A percentile compares a stretch with the other conserved stretches of the same genome.
phyloP scores from a whole-genome alignment of 495 filamentous ascomycete species.

The Penicillium atrosanguineum region DNA sequence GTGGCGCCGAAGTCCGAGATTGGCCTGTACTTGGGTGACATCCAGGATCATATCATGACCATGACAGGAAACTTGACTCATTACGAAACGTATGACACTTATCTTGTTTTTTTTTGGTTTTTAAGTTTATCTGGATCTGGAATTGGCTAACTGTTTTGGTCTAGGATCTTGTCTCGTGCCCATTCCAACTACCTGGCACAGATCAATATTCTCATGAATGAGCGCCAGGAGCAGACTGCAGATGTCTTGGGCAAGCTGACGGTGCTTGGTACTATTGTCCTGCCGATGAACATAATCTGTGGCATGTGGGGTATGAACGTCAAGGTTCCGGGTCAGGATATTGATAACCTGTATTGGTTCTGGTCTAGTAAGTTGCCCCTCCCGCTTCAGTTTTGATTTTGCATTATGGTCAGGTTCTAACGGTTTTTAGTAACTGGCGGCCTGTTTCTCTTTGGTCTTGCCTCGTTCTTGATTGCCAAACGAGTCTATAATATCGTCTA shows the following conservation, averaged over 20 bases:
- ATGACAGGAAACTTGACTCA: slow-evolving; percentile 95
- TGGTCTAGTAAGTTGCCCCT: slow-evolving; percentile 51
- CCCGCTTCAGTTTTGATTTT: background rate
- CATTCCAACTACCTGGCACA: slow-evolving; percentile 95
- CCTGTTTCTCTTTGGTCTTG: slow-evolving; percentile 72
- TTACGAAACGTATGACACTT: slow-evolving; percentile 78
- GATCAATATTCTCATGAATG: slow-evolving; percentile 95
- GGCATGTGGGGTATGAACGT: slow-evolving; percentile 99
- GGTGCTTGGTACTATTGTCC: slow-evolving; percentile 91
- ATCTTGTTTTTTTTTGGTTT: background rate
- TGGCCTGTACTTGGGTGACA: slow-evolving; percentile 92
- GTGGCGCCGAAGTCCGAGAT: slow-evolving; percentile 94
- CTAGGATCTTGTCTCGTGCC: slow-evolving; percentile 82
- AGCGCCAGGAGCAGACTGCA: slow-evolving; percentile 92
- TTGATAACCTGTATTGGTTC: slow-evolving; percentile 62
- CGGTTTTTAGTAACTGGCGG: slow-evolving; percentile 61
- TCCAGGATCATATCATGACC: slow-evolving; percentile 97
- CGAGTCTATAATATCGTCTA: slow-evolving; percentile 67
- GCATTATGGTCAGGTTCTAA: slow-evolving; percentile 2
- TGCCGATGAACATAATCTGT: slow-evolving; percentile 98
- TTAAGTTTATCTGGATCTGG: background rate
- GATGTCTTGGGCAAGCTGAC: slow-evolving; percentile 94
- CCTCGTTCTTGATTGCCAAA: slow-evolving; percentile 81
- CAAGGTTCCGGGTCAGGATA: slow-evolving; percentile 83
- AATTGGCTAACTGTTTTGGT: slow-evolving; percentile 1